Evolutionary conservation across 2,329 filamentous ascomycete genomes (phyloP).

Genomic region (Aspergillus persii): DNA sequence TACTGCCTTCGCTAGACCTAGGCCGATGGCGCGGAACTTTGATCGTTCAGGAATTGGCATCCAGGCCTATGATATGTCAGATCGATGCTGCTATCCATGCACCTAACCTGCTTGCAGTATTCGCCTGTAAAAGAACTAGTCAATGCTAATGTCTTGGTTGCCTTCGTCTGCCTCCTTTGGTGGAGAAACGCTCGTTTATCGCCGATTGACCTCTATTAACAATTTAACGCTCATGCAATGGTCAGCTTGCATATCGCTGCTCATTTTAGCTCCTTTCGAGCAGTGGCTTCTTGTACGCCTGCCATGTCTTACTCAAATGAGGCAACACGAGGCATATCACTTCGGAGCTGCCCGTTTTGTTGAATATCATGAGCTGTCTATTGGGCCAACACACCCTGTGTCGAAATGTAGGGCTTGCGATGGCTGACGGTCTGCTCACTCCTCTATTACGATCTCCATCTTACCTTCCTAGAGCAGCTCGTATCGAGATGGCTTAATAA

Average conservation of each 20-base stretch:
- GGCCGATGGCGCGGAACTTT: background rate
- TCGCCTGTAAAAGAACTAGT: background rate
- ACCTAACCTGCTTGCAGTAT: background rate
- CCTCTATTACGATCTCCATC: background rate
- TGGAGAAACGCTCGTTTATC: background rate
- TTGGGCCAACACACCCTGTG: background rate
- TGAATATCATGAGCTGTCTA: background rate
- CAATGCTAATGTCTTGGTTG: background rate
- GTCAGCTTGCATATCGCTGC: background rate
- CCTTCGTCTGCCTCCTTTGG: background rate
- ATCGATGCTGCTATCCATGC: background rate
- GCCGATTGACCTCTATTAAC: too few relatives aligned
- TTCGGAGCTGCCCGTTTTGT: background rate
- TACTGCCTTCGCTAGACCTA: background rate
- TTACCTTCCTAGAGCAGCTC: background rate
- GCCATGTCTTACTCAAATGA: background rate
- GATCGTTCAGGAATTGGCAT: background rate
- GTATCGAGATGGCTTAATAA: background rate
- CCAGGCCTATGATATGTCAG: background rate
- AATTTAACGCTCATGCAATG: background rate
- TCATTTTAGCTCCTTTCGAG: background rate
- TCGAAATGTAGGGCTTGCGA: background rate
- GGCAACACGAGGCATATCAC: background rate
- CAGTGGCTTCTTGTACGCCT: background rate
- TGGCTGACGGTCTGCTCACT: background rate